A percentile compares a stretch with the other conserved stretches of the same genome.
Evolutionary conservation across 192 early-diverging fungal genomes (phyloP).

Genomic region (Coemansia sp.): DNA sequence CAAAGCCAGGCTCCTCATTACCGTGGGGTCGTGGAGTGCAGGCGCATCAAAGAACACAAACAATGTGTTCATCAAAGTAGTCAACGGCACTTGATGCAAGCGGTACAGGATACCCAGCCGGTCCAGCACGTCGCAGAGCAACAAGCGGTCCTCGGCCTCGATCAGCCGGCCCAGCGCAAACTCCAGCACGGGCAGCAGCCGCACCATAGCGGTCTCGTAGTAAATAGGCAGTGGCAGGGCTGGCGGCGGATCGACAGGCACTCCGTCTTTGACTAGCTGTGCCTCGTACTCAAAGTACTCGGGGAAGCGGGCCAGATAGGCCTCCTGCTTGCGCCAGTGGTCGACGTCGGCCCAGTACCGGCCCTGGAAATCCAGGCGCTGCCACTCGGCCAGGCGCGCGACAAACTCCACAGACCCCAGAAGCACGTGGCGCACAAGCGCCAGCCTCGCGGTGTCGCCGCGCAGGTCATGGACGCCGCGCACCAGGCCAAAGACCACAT

Average conservation of each 20-base stretch:
- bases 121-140: slow-evolving; percentile 65
- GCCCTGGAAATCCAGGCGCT: slow-evolving; percentile 63
- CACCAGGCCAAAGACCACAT: slow-evolving; percentile 70
- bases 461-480: slow-evolving; percentile 65
- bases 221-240: slow-evolving; percentile 68
- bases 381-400: slow-evolving; percentile 67
- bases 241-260: slow-evolving; percentile 62
- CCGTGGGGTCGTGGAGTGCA: slow-evolving; percentile 61
- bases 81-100: slow-evolving; percentile 69
- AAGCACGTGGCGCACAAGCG: slow-evolving; percentile 60
- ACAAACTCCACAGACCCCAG: slow-evolving; percentile 59
- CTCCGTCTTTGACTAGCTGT: slow-evolving; percentile 53
- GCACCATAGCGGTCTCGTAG: slow-evolving; percentile 71
- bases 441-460: slow-evolving; percentile 54
- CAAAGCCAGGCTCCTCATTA: slow-evolving; percentile 60
- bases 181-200: slow-evolving; percentile 70
- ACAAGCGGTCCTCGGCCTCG: slow-evolving; percentile 64
- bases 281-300: slow-evolving; percentile 80
- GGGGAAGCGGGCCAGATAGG: slow-evolving; percentile 68
- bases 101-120: slow-evolving; percentile 66
- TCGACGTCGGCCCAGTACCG: slow-evolving; percentile 75
- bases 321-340: slow-evolving; percentile 66
- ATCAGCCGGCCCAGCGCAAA: slow-evolving; percentile 69
- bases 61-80: slow-evolving; percentile 68
- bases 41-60: slow-evolving; percentile 71